Evolutionary conservation across 176 grass and related monocot genomes (phyloP), one percentile per base, ranked within the genome.

Genomic region (Bonia amplexicaulis): DNA sequence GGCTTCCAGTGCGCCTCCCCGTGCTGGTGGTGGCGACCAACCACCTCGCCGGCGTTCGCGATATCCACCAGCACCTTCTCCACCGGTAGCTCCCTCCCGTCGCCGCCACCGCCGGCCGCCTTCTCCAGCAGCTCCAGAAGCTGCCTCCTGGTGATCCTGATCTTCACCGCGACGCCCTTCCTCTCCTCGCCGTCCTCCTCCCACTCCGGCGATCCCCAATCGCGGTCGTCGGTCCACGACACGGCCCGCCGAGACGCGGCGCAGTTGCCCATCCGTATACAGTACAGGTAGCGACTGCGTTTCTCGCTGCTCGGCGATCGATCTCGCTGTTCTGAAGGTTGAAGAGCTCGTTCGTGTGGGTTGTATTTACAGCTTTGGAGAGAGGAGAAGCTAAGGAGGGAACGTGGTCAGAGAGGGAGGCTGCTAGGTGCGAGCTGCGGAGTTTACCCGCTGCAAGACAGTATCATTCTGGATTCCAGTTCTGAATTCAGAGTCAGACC

Each of bases 91-190:
- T 52, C 41, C 68, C 23, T 25, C 26, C 41, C 52, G 8, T 26
- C 26, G 6, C 9, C 54, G 59, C 39, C 73, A 27, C 37, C 84
- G n/a, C 57, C 62, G 71, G 54, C 69, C 61, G 64, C 62, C 66
- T 23, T 59, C 66, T 67, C 86, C 49, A 91, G 64, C 82, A 91
- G 68, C 81, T 85, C 86, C 61, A 59, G 79, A 53, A 88, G 75
- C 69, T 58, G 86, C 77, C 69, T 88, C 62, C 57, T 88, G 47
- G 69, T 82, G 63, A 91, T 82, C 57, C 84, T 88, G 17, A 91
- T 54, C 86, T 70, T 88, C 82, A 88, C 90, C 53, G 71, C 82
- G 51, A 62, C 62, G 19, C 60, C 79, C 72, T 46, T 22, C 14
- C 41, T 69, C 74, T 20, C 81, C 66, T 61, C 65, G 25, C 39